Conservation (phyloP, 1,284 basidiomycete genomes). For the Agroathelia rolfsii region DNA sequence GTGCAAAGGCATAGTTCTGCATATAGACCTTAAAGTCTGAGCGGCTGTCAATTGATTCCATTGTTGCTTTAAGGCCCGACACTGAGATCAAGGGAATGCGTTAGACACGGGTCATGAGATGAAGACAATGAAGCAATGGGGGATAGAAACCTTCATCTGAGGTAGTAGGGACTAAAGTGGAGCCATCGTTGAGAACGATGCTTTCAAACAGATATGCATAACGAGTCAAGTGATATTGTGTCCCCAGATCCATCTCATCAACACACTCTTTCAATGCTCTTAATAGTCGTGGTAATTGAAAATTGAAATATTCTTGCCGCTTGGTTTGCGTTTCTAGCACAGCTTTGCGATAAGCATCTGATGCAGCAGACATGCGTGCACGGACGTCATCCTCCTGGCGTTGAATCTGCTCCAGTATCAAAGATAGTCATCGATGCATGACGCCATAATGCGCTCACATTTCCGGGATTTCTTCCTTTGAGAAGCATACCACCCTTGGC, state of each 20-base stretch:
- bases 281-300: constrained; percentile 88
- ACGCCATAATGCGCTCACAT: constrained; percentile 58
- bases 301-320: constrained; percentile 96
- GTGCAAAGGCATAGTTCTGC: constrained; percentile 90
- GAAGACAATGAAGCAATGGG: constrained; percentile 5
- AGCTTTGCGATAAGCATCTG: constrained; percentile 85
- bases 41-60: constrained; percentile 89
- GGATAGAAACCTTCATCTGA: constrained; percentile 45
- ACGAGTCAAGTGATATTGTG: constrained; percentile 91
- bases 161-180: constrained; percentile 69
- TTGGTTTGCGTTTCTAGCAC: constrained; percentile 85
- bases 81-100: constrained; percentile 25
- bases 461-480: constrained; percentile 90
- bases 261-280: constrained; percentile 93
- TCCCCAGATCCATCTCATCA: constrained; percentile 94
- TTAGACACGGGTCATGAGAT: constrained; percentile 2
- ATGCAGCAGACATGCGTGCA: constrained; percentile 72
- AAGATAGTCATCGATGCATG: constrained; percentile 6
- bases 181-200: constrained; percentile 81
- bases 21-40: constrained; percentile 94
- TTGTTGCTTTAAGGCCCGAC: constrained; percentile 76
- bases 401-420: constrained; percentile 80
- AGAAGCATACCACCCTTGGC: constrained; percentile 84
- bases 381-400: constrained; percentile 94
- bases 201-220: constrained; percentile 94